Percentiles rank a stretch among this genome's conserved stretches.
phyloP scores from a whole-genome alignment of 2,329 filamentous ascomycete genomes.

The Scortechinia acanthostroma region DNA sequence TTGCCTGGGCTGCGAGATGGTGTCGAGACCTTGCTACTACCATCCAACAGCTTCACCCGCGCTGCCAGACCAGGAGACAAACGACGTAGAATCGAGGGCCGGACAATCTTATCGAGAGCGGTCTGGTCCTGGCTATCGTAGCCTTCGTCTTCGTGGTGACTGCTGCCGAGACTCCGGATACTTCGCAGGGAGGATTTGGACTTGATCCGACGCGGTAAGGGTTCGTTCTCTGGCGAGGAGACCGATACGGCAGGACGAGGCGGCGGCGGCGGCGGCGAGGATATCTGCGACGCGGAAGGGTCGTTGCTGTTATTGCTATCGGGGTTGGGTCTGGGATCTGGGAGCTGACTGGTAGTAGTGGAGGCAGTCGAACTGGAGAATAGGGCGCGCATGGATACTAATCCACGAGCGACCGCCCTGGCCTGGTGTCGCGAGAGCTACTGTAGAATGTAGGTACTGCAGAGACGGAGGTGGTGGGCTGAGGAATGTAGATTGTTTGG shows the following conservation, averaged over 20 bases:
- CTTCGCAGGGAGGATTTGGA: constrained; percentile 21
- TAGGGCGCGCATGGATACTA: background rate
- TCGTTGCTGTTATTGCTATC: constrained; percentile 1
- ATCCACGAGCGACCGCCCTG: too few relatives aligned
- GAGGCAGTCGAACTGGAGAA: background rate
- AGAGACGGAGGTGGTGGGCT: too few relatives aligned
- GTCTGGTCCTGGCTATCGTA: constrained; percentile 4
- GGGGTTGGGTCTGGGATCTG: constrained; percentile 4
- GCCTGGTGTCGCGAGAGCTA: too few relatives aligned
- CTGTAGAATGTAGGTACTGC: too few relatives aligned
- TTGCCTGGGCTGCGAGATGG: constrained; percentile 11
- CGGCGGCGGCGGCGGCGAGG: constrained; percentile 9
- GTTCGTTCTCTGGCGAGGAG: constrained; percentile 13
- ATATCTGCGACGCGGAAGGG: constrained; percentile 7
- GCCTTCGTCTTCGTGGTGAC: constrained; percentile 16
- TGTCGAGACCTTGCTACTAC: constrained; percentile 15
- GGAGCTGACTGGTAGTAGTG: background rate
- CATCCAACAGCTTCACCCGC: constrained; percentile 28
- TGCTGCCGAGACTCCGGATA: constrained; percentile 14
- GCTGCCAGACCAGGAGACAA: constrained; percentile 29
- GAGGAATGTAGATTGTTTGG: too few relatives aligned
- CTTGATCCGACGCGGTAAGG: constrained; percentile 17
- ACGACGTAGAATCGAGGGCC: constrained; percentile 25
- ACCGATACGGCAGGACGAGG: constrained; percentile 9
- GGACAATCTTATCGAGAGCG: constrained; percentile 4